Base-by-base conservation (phyloP, 2,329 filamentous ascomycete species). In the Beauveria brongniartii region DNA sequence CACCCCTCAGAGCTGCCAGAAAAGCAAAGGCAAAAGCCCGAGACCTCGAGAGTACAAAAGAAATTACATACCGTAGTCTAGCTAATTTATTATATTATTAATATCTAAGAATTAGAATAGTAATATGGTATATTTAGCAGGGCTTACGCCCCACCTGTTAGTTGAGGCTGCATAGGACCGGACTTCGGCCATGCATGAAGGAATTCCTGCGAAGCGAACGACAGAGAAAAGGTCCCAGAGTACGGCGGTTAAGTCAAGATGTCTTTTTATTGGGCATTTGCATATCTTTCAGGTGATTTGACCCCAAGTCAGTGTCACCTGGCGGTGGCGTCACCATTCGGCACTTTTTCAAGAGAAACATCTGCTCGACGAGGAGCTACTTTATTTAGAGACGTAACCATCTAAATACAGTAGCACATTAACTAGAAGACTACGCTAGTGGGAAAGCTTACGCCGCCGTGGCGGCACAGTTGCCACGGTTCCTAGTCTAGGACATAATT, bases 41-140 rank as follows among this genome's bases (percentile, higher is more conserved):
- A 28, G 46, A 14, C 20, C 5, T 26, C 6, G 18, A 6, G 28
- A n/a, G 7, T n/a, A 37, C 16, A 43, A 22, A 5, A 9, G 41
- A 24, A 22, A 57, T 57, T n/a, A 34, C 20, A 18, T 50, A 50
- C 37, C 20, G 3, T 22, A 7, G 18, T 28, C 16, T 22, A 24
- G 40, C 44, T 18, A 47, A 37, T 1, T 22, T 34, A 18, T 4
- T 37, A 20, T 61, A 61, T 55, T 55, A 61, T 48, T 61, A 61
- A 61, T 61, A 55, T 60, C 28, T 22, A 16, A 43, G 22, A 26
- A 26, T 41, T 18, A 48, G 30, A 48, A 43, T 1, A 61, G 58
- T 61, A 61, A 61, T 61, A 61, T 61, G 28, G 58, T 50, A 16
- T 28, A 48, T 48, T 22, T 22, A 50, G 28, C 51, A 43, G 16